Conservation (phyloP, 345 rosid genomes). For the Murraya paniculata region DNA sequence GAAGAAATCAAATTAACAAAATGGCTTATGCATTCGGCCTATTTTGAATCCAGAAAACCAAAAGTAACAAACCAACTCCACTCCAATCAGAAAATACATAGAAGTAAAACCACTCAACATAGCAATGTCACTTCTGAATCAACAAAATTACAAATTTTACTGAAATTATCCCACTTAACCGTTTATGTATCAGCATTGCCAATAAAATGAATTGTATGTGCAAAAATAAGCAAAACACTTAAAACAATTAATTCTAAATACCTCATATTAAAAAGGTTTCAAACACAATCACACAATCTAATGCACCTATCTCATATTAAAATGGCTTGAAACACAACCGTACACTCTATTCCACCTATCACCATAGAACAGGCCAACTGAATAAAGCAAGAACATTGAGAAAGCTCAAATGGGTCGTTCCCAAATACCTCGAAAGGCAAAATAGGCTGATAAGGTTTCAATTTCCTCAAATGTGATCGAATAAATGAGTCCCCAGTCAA, state of each 20-base stretch:
- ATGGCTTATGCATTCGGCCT: not conserved
- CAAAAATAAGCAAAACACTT: not conserved
- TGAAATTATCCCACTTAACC: not conserved
- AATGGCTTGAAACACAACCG: not conserved
- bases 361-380: not conserved
- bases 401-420: not conserved
- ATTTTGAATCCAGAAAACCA: not conserved
- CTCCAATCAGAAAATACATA: not conserved
- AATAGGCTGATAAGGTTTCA: constrained; percentile 88
- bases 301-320: not conserved
- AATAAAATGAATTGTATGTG: not conserved
- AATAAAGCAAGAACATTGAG: not conserved
- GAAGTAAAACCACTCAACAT: not conserved
- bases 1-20: not conserved
- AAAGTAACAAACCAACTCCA: not conserved
- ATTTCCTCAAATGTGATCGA: constrained; percentile 70
- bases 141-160: not conserved
- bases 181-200: not conserved
- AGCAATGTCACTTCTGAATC: not conserved
- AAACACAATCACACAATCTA: not conserved
- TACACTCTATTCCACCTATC: not conserved
- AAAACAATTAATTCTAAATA: not conserved
- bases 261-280: not conserved
- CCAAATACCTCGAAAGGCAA: constrained; percentile 81
- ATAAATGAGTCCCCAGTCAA: constrained; percentile 75